Evolutionary conservation across 148 eudicot genomes (phyloP).

Genomic region (Agrostemma githago): DNA sequence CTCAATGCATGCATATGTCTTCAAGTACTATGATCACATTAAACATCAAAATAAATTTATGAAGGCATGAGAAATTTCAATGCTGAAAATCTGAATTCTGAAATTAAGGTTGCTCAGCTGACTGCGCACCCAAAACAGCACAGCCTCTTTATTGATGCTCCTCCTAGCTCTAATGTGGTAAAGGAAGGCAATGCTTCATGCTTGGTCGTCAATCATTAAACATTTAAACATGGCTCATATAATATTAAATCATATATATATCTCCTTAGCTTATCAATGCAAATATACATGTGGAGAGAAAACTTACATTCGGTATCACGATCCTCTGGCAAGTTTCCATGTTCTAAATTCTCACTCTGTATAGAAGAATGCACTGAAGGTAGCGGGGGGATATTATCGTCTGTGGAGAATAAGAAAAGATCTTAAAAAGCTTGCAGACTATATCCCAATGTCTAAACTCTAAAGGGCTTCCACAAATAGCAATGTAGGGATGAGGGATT

Average conservation of each 20-base stretch:
- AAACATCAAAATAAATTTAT: neutral
- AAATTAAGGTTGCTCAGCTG: neutral
- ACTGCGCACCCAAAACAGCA: neutral
- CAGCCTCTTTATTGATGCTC: neutral
- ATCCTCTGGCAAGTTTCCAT: conserved; percentile 46
- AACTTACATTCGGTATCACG: conserved; percentile 55
- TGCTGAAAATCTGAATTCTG: neutral
- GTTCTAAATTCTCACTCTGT: conserved; percentile 49
- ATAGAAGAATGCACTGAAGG: conserved; percentile 46
- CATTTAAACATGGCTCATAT: neutral
- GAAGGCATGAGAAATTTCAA: neutral
- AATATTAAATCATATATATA: neutral
- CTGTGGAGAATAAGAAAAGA: conserved; percentile 29
- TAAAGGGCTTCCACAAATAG: too few species aligned
- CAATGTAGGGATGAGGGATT: too few species aligned
- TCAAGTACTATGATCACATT: neutral
- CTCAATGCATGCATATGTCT: neutral
- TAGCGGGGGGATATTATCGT: conserved; percentile 40
- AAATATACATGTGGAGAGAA: neutral
- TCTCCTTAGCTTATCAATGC: neutral
- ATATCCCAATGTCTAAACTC: neutral
- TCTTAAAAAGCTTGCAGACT: neutral
- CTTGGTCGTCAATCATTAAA: neutral
- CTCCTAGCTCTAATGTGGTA: neutral
- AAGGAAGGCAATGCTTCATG: neutral